Evolutionary conservation across 1,139 yeast species (phyloP).

Genomic region (Lodderomyces metapsilosis): DNA sequence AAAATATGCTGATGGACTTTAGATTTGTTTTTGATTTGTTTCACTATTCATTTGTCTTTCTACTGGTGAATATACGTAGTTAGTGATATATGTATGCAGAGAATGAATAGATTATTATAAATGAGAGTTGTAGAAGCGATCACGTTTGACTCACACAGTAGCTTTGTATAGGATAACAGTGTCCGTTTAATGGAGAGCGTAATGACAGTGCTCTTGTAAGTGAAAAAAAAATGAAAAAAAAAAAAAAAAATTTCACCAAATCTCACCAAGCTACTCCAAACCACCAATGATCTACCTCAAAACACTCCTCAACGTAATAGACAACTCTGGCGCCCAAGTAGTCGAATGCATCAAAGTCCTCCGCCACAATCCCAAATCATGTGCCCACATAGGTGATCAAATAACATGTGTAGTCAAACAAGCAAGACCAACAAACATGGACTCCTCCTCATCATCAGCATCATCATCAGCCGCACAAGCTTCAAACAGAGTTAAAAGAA

Average conservation of each 20-base stretch:
- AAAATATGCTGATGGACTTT: not conserved
- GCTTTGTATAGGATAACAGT: too few relatives aligned
- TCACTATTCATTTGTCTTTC: not conserved
- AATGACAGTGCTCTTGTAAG: too few relatives aligned
- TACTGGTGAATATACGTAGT: not conserved
- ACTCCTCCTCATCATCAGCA: constrained; percentile 12
- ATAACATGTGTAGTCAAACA: constrained; percentile 94
- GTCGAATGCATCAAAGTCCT: constrained; percentile 96
- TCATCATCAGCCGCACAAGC: constrained; percentile 57
- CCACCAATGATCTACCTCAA: constrained; percentile 75
- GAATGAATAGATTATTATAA: not conserved
- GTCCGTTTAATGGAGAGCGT: too few relatives aligned
- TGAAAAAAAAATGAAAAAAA: too few relatives aligned
- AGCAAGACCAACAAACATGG: constrained; percentile 63
- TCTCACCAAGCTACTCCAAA: not conserved
- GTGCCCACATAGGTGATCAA: constrained; percentile 85
- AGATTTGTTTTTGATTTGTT: not conserved
- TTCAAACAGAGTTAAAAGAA: constrained; percentile 83
- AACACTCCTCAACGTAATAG: constrained; percentile 85
- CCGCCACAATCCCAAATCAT: constrained; percentile 81
- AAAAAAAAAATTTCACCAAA: too few relatives aligned
- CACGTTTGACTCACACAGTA: too few relatives aligned
- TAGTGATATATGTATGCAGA: not conserved
- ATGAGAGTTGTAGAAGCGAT: not conserved
- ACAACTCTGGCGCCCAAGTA: constrained; percentile 91